Evolutionary conservation across 2,329 filamentous ascomycete species (phyloP).

Genomic region (Verticillium klebahnii): DNA sequence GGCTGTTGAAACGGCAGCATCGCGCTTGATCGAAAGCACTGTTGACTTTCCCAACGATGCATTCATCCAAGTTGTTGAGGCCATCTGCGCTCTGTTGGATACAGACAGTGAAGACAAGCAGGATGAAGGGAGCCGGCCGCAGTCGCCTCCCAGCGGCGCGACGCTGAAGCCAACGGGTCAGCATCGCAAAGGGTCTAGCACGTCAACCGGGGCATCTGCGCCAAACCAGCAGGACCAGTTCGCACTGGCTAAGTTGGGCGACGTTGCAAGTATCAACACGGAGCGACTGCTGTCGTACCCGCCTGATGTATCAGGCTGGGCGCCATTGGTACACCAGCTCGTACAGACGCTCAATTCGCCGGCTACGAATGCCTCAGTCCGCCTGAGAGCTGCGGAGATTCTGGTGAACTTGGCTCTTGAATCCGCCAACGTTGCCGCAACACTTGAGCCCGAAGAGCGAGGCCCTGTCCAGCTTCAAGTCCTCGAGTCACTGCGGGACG

Average conservation of each 20-base stretch:
- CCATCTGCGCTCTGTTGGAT: conserved; percentile 68
- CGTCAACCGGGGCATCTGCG: conserved; percentile 37
- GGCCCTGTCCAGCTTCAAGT: conserved; percentile 67
- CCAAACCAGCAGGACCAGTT: conserved; percentile 61
- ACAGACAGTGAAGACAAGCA: conserved; percentile 20
- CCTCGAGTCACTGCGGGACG: conserved; percentile 59
- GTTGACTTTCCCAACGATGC: conserved; percentile 80
- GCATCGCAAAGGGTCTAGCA: conserved; percentile 42
- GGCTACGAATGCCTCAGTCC: conserved; percentile 44
- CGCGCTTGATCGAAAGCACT: conserved; percentile 85
- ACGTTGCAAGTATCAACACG: conserved; percentile 70
- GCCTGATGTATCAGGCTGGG: conserved; percentile 72
- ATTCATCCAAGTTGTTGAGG: conserved; percentile 72
- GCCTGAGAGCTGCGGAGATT: conserved; percentile 59
- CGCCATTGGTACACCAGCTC: conserved; percentile 54
- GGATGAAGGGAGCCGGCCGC: conserved; percentile 24
- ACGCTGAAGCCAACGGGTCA: conserved; percentile 29
- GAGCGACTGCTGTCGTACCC: conserved; percentile 66
- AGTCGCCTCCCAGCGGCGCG: conserved; percentile 27
- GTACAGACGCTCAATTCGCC: conserved; percentile 45
- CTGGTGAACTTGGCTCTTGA: conserved; percentile 55
- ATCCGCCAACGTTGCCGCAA: conserved; percentile 50
- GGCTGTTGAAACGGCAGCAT: conserved; percentile 83
- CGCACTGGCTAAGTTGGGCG: conserved; percentile 68
- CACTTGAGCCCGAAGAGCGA: conserved; percentile 44